phyloP scores from a whole-genome alignment of 164 flowering plant species.

The Sextonia rubra region DNA sequence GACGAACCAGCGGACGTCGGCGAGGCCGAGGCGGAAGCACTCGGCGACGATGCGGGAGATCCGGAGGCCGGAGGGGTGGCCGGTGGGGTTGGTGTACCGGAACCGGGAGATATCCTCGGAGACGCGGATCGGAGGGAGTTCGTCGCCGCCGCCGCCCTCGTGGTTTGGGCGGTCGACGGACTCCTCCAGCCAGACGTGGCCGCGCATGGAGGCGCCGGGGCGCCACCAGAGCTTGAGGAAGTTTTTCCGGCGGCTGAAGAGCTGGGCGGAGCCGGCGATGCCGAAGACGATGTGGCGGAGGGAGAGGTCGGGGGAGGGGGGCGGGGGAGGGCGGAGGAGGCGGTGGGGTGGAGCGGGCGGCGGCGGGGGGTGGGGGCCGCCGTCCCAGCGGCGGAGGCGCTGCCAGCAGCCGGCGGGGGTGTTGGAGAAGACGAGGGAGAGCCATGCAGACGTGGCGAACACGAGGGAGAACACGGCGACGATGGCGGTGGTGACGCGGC shows the following conservation, averaged over 20 bases:
- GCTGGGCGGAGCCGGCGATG: conserved; percentile 53
- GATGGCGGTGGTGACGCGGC: conserved; percentile 32
- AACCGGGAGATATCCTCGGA: conserved; percentile 61
- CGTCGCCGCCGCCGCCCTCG: conserved; percentile 16
- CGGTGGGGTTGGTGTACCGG: conserved; percentile 59
- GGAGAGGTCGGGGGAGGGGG: conserved; percentile 23
- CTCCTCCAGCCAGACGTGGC: conserved; percentile 67
- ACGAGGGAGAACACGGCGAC: conserved; percentile 36
- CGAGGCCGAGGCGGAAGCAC: conserved; percentile 39
- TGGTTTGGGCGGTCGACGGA: conserved; percentile 15
- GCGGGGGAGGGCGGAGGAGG: conserved; percentile 28
- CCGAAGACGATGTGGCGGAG: conserved; percentile 53
- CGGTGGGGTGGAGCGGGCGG: conserved; percentile 23
- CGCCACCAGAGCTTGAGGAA: conserved; percentile 64
- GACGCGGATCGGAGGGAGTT: conserved; percentile 43
- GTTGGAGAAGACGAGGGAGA: conserved; percentile 48
- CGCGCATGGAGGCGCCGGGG: conserved; percentile 41
- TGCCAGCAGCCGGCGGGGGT: conserved; percentile 31
- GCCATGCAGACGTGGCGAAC: conserved; percentile 49
- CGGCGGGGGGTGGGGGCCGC: conserved; percentile 16
- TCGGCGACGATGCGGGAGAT: conserved; percentile 52
- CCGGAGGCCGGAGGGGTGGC: conserved; percentile 59
- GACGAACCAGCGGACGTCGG: conserved; percentile 59
- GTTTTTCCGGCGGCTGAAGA: conserved; percentile 54
- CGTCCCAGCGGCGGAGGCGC: conserved; percentile 32